A percentile compares a stretch with the other conserved stretches of the same genome.
Conservation (phyloP, 495 filamentous ascomycete species). For the Lasiosphaeria hispida region DNA sequence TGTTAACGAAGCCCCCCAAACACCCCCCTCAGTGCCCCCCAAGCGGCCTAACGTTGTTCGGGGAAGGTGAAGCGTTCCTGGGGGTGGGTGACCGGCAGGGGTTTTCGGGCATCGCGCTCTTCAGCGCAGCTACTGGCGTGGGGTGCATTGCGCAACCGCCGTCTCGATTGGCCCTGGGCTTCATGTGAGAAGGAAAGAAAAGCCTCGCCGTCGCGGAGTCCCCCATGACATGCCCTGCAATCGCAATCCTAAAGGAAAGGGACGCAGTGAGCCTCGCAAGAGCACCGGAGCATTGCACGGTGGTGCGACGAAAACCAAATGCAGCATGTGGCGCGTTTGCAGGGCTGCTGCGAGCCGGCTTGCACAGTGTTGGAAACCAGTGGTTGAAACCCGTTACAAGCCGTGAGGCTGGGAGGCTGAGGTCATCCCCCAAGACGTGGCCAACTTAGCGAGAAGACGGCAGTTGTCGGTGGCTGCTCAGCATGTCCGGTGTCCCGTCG, state of each 20-base stretch:
- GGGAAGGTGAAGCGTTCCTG: conserved; percentile 10
- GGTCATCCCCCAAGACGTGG: conserved; percentile 14
- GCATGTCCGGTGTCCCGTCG: not conserved
- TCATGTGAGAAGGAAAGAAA: too few relatives aligned
- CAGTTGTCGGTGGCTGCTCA: conserved; percentile 11
- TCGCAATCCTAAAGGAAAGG: too few relatives aligned
- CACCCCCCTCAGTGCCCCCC: conserved; percentile 1
- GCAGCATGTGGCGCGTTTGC: too few relatives aligned
- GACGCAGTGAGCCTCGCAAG: too few relatives aligned
- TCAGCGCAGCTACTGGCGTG: not conserved
- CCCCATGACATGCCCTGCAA: too few relatives aligned
- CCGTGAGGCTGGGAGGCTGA: conserved; percentile 15
- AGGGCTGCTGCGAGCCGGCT: too few relatives aligned
- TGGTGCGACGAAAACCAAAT: too few relatives aligned
- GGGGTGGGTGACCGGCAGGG: not conserved
- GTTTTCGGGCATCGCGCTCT: not conserved
- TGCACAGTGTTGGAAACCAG: not conserved
- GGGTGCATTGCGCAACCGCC: not conserved
- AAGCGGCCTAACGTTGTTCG: conserved; percentile 10
- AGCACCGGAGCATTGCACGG: too few relatives aligned
- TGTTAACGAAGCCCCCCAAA: not conserved
- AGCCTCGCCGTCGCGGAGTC: too few relatives aligned
- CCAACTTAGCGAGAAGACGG: conserved; percentile 10
- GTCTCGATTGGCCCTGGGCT: too few relatives aligned
- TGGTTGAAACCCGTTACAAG: conserved; percentile 11